Conservation (phyloP, 345 rosid species). For the Rhodamnia rubescens region DNA sequence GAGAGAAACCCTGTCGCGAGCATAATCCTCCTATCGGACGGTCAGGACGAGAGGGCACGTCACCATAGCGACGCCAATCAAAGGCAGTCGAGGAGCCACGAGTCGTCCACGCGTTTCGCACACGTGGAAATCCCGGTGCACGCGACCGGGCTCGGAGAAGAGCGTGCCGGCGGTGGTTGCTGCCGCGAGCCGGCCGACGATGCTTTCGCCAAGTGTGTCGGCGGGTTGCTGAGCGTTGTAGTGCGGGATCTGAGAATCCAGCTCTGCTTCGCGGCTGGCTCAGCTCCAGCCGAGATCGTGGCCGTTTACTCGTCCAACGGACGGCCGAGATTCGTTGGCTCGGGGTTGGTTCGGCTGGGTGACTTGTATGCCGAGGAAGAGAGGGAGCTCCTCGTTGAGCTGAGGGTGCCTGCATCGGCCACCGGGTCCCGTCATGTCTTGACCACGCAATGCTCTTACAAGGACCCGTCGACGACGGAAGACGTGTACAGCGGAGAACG, state of each 20-base stretch:
- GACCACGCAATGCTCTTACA: conserved; percentile 49
- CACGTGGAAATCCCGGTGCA: conserved; percentile 65
- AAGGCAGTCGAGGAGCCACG: conserved; percentile 15
- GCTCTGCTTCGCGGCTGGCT: conserved; percentile 40
- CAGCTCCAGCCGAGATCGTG: conserved; percentile 58
- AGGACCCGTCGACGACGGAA: conserved; percentile 50
- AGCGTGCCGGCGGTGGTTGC: conserved; percentile 20
- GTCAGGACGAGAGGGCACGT: conserved; percentile 28
- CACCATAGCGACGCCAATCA: conserved; percentile 4
- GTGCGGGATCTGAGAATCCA: conserved; percentile 72
- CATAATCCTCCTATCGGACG: conserved; percentile 57
- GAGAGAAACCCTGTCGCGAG: conserved; percentile 67
- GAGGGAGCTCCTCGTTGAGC: conserved; percentile 62
- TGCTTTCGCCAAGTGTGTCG: conserved; percentile 50
- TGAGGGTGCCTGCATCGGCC: conserved; percentile 30
- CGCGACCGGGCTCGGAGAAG: conserved; percentile 30
- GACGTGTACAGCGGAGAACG: conserved; percentile 42
- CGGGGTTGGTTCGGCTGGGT: conserved; percentile 54
- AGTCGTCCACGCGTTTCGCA: conserved; percentile 55
- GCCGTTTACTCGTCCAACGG: conserved; percentile 60
- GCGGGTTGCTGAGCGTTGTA: conserved; percentile 50
- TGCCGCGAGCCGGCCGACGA: conserved; percentile 45
- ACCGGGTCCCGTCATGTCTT: conserved; percentile 31
- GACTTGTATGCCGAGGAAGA: conserved; percentile 78
- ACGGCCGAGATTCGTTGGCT: conserved; percentile 31